Base-by-base conservation (phyloP, 192 early-diverging fungal species). In the Chytriomyces confervae region DNA sequence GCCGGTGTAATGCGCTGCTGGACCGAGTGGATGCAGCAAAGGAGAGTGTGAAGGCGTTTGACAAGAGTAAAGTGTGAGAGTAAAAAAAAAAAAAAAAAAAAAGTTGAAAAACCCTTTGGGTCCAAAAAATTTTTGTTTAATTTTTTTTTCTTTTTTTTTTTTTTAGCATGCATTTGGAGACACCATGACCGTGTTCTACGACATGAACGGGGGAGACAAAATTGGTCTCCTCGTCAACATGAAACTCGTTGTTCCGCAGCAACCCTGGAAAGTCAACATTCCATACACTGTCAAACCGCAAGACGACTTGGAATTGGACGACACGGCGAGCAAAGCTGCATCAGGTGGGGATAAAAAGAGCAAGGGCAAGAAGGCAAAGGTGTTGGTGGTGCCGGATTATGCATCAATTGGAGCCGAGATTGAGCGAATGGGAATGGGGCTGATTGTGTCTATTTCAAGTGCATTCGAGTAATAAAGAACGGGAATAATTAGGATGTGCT, bases 11-110 rank as follows among this genome's bases (percentile, higher is more conserved):
- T 83, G 87, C 84, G 66, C 84, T 89, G 82, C 83, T 95, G 82
- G 94, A 95, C 81, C 80, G 87, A 70, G 86, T 94, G 79, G 95
- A 96, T 86, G 84, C 80, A 47, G 81, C 89, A 69, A 91, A 88
- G 73, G 87, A 87, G n/a, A 77, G 76, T 18, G 88, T 91, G 50
- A 48, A 20, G 67, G 69, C 13, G 43, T 74, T 74, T 49, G 72
- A 36, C 29, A 36, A 36, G 29, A 36, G 29, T 36, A 36, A 36
- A 36, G 2, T 36, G 29, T 36, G 29, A 36, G 29, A 36, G 29
- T 2, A 36, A 36, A 1, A 36, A 36, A 36, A 36, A 36, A 36
- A 1, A 36, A 36, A n/a, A n/a, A n/a, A n/a, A n/a, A n/a, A n/a
- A n/a, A n/a, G 29, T 36, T 36, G 29, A 36, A 0, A 36, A 36